Conservation (phyloP, 1,284 basidiomycete genomes). For the Melampsora americana region DNA sequence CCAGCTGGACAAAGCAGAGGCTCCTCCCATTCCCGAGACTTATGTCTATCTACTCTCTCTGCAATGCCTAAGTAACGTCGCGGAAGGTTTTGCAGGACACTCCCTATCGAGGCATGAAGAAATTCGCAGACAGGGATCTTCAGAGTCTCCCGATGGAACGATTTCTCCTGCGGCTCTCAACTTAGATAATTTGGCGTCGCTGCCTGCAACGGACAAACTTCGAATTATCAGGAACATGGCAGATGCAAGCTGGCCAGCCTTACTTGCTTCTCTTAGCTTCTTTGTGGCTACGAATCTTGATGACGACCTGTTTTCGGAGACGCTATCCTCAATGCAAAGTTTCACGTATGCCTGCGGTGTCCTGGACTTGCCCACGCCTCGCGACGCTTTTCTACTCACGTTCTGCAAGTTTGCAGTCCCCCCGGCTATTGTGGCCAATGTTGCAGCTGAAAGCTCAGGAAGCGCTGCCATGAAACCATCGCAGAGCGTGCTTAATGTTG, state of each 20-base stretch:
- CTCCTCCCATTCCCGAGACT: conserved; percentile 82
- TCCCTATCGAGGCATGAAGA: conserved; percentile 66
- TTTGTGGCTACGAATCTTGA: conserved; percentile 82
- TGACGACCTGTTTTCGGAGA: conserved; percentile 79
- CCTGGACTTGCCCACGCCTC: conserved; percentile 73
- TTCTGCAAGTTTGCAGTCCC: conserved; percentile 85
- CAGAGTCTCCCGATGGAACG: conserved; percentile 61
- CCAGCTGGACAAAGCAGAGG: conserved; percentile 91
- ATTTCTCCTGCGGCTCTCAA: conserved; percentile 71
- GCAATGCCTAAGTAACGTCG: conserved; percentile 80
- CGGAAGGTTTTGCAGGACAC: conserved; percentile 76
- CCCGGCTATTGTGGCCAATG: conserved; percentile 73
- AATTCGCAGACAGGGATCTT: conserved; percentile 40
- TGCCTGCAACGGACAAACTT: conserved; percentile 58
- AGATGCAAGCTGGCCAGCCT: conserved; percentile 78
- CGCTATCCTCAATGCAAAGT: conserved; percentile 73
- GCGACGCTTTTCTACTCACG: conserved; percentile 86
- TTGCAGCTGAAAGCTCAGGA: conserved; percentile 64
- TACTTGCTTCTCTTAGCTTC: conserved; percentile 83
- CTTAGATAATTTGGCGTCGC: conserved; percentile 60
- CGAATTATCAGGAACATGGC: conserved; percentile 70
- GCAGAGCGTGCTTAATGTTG: conserved; percentile 61
- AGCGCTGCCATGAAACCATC: conserved; percentile 61
- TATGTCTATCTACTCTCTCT: conserved; percentile 88
- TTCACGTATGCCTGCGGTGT: conserved; percentile 87